Evolutionary conservation across 2,329 filamentous ascomycete genomes (phyloP).

Genomic region (Talaromyces sp.): DNA sequence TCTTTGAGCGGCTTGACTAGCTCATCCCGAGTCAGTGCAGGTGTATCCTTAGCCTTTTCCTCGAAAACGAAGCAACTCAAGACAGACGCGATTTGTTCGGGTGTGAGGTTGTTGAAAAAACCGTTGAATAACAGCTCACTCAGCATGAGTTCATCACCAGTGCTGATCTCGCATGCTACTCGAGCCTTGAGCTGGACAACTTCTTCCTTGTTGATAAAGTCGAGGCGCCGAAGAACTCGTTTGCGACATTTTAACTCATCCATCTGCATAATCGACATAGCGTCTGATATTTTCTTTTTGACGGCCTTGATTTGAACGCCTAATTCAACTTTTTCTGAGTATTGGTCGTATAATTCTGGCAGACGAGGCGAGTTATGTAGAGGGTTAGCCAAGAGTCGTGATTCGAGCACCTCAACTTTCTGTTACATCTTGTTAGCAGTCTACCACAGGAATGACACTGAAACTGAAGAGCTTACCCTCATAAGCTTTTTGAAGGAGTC

Average conservation of each 20-base stretch:
- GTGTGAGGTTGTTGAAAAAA: conserved; percentile 93
- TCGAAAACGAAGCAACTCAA: conserved; percentile 97
- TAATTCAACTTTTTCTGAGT: conserved; percentile 73
- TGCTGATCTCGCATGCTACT: conserved; percentile 96
- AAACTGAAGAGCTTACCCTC: conserved; percentile 43
- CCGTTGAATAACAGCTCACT: conserved; percentile 93
- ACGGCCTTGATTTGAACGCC: conserved; percentile 77
- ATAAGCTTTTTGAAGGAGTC: conserved; percentile 91
- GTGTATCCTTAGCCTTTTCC: conserved; percentile 79
- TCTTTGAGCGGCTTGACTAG: conserved; percentile 81
- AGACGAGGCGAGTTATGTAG: conserved; percentile 86
- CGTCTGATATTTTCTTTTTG: conserved; percentile 81
- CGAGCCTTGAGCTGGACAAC: conserved; percentile 96
- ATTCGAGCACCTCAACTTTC: conserved; percentile 97
- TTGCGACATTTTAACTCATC: conserved; percentile 96
- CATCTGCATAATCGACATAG: conserved; percentile 83
- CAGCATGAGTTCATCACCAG: conserved; percentile 89
- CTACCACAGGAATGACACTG: background rate
- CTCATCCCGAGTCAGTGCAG: conserved; percentile 68
- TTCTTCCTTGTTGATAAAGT: conserved; percentile 92
- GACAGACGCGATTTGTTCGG: conserved; percentile 80
- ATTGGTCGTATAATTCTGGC: conserved; percentile 80
- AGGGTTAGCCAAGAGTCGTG: conserved; percentile 80
- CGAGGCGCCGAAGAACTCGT: conserved; percentile 86
- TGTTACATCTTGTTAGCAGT: conserved; percentile 36